Conservation (phyloP, 1,284 basidiomycete genomes). For the Phenoliferia sp. region DNA sequence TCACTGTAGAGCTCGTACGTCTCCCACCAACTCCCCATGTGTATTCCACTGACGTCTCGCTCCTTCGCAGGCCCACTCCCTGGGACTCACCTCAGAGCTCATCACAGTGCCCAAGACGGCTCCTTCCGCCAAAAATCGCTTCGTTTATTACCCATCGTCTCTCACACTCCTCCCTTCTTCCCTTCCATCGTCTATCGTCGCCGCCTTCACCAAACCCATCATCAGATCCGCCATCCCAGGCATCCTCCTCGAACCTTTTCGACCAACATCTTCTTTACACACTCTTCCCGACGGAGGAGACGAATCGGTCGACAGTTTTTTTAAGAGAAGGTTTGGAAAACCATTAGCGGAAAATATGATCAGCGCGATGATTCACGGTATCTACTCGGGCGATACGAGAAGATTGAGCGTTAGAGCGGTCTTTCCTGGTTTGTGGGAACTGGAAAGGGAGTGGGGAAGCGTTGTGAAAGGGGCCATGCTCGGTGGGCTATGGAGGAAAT, state of each 20-base stretch:
- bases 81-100: conserved; percentile 57
- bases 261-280: conserved; percentile 41
- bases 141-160: conserved; percentile 60
- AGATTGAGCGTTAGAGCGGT: conserved; percentile 68
- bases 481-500: conserved; percentile 30
- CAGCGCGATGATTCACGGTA: conserved; percentile 83
- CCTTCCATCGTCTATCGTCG: conserved; percentile 43
- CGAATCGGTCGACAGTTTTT: conserved; percentile 75
- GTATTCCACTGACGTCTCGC: background rate
- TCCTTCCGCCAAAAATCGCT: conserved; percentile 68
- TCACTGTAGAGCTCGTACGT: conserved; percentile 62
- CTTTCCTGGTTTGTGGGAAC: conserved; percentile 66
- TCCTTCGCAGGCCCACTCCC: conserved; percentile 63
- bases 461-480: conserved; percentile 60
- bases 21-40: background rate
- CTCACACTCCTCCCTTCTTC: conserved; percentile 51
- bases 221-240: conserved; percentile 53
- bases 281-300: conserved; percentile 50
- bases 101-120: conserved; percentile 61
- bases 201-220: conserved; percentile 48
- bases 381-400: conserved; percentile 82
- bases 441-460: conserved; percentile 60
- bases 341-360: conserved; percentile 68
- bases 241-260: conserved; percentile 58
- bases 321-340: conserved; percentile 68